Percentiles rank a stretch among this genome's conserved stretches.
phyloP scores from a whole-genome alignment of 2,329 filamentous ascomycete species.

The Fulvia fulva region DNA sequence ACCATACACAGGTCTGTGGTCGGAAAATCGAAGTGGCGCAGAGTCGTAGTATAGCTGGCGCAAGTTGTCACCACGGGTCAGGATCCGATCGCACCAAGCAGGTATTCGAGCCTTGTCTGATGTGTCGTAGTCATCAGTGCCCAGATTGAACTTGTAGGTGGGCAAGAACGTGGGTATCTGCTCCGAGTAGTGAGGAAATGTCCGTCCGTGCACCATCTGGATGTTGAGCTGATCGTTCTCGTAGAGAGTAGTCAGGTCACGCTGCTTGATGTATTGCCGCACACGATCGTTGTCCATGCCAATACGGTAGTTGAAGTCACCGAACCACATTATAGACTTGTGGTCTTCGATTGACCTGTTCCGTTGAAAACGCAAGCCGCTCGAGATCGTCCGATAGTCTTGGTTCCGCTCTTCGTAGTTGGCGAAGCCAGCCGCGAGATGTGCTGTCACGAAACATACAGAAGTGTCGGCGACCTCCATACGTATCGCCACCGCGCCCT shows the following conservation, averaged over 20 bases:
- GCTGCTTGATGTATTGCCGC: conserved; percentile 65
- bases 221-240: conserved; percentile 94
- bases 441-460: conserved; percentile 92
- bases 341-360: conserved; percentile 91
- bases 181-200: conserved; percentile 90
- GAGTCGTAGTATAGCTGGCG: conserved; percentile 78
- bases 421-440: conserved; percentile 90
- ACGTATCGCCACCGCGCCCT: conserved; percentile 92
- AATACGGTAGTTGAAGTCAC: conserved; percentile 98
- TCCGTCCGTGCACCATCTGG: conserved; percentile 89
- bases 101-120: conserved; percentile 94
- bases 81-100: conserved; percentile 92
- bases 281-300: conserved; percentile 76
- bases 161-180: conserved; percentile 82
- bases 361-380: conserved; percentile 83
- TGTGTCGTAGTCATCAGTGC: conserved; percentile 83
- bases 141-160: conserved; percentile 93
- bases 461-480: conserved; percentile 92
- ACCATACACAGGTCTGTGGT: conserved; percentile 93
- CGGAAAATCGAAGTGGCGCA: conserved; percentile 81
- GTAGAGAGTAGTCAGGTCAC: conserved; percentile 74
- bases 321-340: conserved; percentile 86
- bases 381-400: conserved; percentile 84
- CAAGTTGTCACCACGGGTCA: conserved; percentile 80
- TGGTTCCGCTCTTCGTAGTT: conserved; percentile 96